These are phyloP conservation scores for Phaffomyces antillensis DNA, from an alignment of 805 yeast species.

Conservation along the genomic window DNA sequence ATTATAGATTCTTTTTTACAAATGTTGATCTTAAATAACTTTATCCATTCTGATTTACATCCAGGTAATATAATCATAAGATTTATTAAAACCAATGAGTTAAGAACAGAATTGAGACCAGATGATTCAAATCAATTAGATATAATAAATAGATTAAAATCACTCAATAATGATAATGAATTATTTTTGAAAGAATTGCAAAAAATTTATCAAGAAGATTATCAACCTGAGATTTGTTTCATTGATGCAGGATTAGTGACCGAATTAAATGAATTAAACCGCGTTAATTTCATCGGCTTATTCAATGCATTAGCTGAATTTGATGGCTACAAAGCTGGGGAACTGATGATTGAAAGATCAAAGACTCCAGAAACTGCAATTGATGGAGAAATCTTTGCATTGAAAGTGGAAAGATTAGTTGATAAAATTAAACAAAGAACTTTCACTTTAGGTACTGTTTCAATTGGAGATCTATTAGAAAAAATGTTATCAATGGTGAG, in stretches of 20 bases:
- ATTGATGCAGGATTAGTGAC: constrained; percentile 93
- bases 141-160: constrained; percentile 16
- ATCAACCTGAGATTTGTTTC: constrained; percentile 80
- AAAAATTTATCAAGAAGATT: constrained; percentile 46
- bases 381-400: constrained; percentile 76
- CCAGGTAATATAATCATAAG: constrained; percentile 91
- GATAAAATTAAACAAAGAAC: constrained; percentile 77
- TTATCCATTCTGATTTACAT: constrained; percentile 93
- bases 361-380: constrained; percentile 90
- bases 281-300: constrained; percentile 81
- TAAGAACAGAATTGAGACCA: constrained; percentile 24
- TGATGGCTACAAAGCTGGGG: constrained; percentile 94
- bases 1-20: constrained; percentile 87
- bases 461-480: constrained; percentile 85
- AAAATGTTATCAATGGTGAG: constrained; percentile 88
- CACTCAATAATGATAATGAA: constrained; percentile 19
- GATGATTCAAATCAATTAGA: constrained; percentile 15
- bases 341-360: constrained; percentile 90
- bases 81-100: constrained; percentile 43
- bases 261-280: constrained; percentile 67
- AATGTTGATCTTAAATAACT: constrained; percentile 89
- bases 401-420: constrained; percentile 80
- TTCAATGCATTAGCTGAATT: constrained; percentile 85
- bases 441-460: constrained; percentile 84
- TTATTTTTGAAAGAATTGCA: constrained; percentile 43